Percentiles rank a stretch among this genome's conserved stretches.
phyloP scores from a whole-genome alignment of 768 basidiomycete genomes.

The Fistulinella prunicolor region DNA sequence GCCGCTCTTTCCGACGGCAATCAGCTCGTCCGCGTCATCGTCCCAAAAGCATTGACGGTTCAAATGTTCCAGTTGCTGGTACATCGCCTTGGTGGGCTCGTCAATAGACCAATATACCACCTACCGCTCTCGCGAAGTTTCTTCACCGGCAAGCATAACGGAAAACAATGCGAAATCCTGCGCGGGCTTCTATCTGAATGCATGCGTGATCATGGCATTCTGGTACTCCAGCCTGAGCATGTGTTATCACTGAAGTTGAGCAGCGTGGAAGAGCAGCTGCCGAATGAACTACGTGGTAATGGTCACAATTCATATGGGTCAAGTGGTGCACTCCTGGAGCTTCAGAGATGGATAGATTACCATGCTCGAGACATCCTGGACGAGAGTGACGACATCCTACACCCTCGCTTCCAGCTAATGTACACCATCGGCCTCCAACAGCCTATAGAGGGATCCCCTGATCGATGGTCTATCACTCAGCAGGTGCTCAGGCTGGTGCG shows the following conservation, averaged over 20 bases:
- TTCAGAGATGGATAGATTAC: not conserved
- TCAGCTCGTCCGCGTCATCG: not conserved
- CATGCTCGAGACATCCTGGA: not conserved
- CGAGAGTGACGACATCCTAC: not conserved
- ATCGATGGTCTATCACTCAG: not conserved
- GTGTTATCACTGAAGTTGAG: not conserved
- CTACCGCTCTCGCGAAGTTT: slow-evolving; percentile 4
- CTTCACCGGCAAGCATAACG: not conserved
- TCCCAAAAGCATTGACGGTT: not conserved
- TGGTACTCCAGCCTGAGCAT: not conserved
- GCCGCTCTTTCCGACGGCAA: not conserved
- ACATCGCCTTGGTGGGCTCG: slow-evolving; percentile 39
- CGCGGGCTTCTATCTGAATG: not conserved
- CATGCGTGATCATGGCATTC: not conserved
- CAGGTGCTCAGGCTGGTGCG: not conserved
- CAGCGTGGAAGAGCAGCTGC: not conserved
- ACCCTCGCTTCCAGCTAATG: not conserved
- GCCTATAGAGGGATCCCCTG: not conserved
- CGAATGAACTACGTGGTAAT: not conserved
- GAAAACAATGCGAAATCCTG: not conserved
- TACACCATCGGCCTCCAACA: not conserved
- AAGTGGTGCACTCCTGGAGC: not conserved
- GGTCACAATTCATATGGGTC: not conserved
- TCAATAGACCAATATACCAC: not conserved
- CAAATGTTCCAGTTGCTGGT: slow-evolving; percentile 34